Evolutionary conservation across 345 rosid genomes (phyloP).

Genomic region (Passiflora organensis): DNA sequence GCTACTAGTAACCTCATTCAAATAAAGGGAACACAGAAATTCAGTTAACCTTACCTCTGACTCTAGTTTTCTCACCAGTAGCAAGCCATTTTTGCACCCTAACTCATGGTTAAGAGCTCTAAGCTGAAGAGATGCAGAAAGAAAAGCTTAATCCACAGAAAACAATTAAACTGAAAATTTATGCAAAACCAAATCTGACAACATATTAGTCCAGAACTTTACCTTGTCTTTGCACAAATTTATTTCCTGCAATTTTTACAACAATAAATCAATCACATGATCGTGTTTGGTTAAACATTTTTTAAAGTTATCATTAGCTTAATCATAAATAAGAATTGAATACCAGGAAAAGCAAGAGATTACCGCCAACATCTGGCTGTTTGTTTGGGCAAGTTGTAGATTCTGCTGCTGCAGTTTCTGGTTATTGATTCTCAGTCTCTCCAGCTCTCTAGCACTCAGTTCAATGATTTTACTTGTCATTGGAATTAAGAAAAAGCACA

Average conservation of each 20-base stretch:
- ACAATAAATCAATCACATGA: slow-evolving; percentile 12
- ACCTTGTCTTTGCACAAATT: slow-evolving; percentile 65
- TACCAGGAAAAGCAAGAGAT: neutral
- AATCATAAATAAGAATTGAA: slow-evolving; percentile 11
- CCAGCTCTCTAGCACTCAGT: slow-evolving; percentile 42
- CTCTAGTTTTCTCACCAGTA: slow-evolving; percentile 34
- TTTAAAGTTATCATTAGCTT: neutral
- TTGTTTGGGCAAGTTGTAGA: slow-evolving; percentile 52
- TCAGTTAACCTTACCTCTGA: slow-evolving; percentile 20
- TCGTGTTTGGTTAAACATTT: neutral
- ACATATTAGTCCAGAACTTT: slow-evolving; percentile 13
- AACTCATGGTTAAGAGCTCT: slow-evolving; percentile 64
- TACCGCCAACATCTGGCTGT: slow-evolving; percentile 61
- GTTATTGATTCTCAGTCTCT: slow-evolving; percentile 44
- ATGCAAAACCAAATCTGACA: neutral
- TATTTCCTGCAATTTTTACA: slow-evolving; percentile 51
- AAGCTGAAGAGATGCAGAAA: slow-evolving; percentile 40
- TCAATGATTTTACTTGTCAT: slow-evolving; percentile 52
- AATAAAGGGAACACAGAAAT: neutral
- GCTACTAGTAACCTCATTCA: neutral
- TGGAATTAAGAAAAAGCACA: slow-evolving; percentile 10
- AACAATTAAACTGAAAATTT: neutral
- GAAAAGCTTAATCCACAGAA: slow-evolving; percentile 13
- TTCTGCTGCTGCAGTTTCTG: slow-evolving; percentile 64
- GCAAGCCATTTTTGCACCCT: slow-evolving; percentile 53